Base-by-base conservation (phyloP, 257 asterid species). In the Oldenlandia corymbosa region DNA sequence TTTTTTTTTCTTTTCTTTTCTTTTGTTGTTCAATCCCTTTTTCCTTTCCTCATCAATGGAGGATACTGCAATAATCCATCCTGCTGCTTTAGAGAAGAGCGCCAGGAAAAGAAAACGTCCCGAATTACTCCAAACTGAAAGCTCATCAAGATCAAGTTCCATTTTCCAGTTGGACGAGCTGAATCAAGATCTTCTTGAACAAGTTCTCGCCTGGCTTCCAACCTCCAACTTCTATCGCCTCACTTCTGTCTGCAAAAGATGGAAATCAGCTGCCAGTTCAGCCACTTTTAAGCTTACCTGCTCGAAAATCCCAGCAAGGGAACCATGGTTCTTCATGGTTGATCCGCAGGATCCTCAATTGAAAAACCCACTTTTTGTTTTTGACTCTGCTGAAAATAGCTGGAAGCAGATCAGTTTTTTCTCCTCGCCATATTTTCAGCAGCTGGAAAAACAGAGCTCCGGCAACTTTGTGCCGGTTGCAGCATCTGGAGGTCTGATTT, bases 321-420 rank as follows among this genome's bases (percentile, higher is more conserved):
- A 84, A 0, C 95, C 97, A 4, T 92, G 93, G 84, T 82, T 80
- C 50, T 79, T 83, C 70, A 92, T 89, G 98, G 93, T 85, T 21
- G 87, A 76, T 61, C 74, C 91, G 13, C 69, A 58, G 1, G 47
- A 83, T 0, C 28, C 87, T 53, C 2, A 60, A 4, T 55, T 30
- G 34, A 28, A 43, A 30, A 58, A 46, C 10, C 80, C 36, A 16
- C 71, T 73, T 5, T 18, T 79, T 37, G 58, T 89, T 59, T 87
- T 80, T 71, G 99, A 92, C 63, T 73, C 96, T 0, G 30, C 85
- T 0, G 89, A 79, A n/a, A 61, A 46, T 13, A 79, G 65, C 31
- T 92, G 96, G 95, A 89, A 81, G 74, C 73, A 65, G 24, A 77
- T 89, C 62, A 62, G 32, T 28, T 45, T n/a, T 23, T 58, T n/a